A percentile compares a stretch with the other conserved stretches of the same genome.
phyloP scores from a whole-genome alignment of 2,329 filamentous ascomycete genomes.

The Microdochium bolleyi region DNA sequence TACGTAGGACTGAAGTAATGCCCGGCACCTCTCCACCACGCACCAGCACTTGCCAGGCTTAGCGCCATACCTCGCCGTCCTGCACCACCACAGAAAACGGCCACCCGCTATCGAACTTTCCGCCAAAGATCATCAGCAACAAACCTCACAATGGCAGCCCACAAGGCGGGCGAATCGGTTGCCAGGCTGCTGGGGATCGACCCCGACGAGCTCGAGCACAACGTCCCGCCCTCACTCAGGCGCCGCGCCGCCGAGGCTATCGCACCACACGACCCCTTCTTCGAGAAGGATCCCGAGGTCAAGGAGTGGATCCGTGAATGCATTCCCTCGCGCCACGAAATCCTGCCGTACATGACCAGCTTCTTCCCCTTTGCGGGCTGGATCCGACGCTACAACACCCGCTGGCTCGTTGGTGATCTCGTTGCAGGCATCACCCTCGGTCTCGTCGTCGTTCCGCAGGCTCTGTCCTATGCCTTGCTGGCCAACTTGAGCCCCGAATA shows the following conservation, averaged over 20 bases:
- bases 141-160: not conserved
- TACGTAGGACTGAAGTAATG: too few relatives aligned
- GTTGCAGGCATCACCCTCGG: constrained; percentile 70
- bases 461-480: constrained; percentile 71
- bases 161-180: constrained; percentile 1
- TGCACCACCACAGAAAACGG: too few relatives aligned
- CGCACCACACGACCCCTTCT: constrained; percentile 47
- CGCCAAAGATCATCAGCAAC: too few relatives aligned
- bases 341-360: constrained; percentile 39
- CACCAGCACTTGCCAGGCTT: too few relatives aligned
- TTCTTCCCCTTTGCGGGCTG: constrained; percentile 61
- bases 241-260: constrained; percentile 1
- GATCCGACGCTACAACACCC: constrained; percentile 63
- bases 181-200: constrained; percentile 5
- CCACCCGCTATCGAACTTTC: too few relatives aligned
- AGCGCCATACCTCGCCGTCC: too few relatives aligned
- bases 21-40: too few relatives aligned
- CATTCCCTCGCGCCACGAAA: constrained; percentile 37
- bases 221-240: constrained; percentile 1
- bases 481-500: constrained; percentile 61
- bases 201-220: constrained; percentile 1
- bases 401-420: constrained; percentile 67
- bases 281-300: constrained; percentile 61
- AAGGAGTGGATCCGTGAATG: constrained; percentile 52
- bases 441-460: constrained; percentile 69